Percentiles rank a stretch among this genome's conserved stretches.
These are phyloP conservation scores for Syzygium grande DNA, from an alignment of 345 rosid genomes.

Conservation along the genomic window DNA sequence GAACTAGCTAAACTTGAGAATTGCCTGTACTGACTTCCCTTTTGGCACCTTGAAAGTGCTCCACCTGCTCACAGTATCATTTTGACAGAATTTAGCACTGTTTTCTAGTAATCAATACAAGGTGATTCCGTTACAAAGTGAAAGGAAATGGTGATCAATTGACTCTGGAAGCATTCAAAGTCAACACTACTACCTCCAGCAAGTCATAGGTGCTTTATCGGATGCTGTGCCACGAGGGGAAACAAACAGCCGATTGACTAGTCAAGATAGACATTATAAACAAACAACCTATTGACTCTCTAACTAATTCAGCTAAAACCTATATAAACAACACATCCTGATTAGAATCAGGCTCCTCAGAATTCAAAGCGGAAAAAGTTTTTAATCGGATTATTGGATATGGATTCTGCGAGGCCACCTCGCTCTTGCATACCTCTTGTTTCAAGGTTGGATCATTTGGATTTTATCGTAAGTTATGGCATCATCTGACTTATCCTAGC, in stretches of 20 bases:
- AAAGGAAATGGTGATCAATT: not conserved
- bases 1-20: not conserved
- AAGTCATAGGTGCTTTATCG: not conserved
- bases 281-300: not conserved
- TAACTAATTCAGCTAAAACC: not conserved
- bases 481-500: not conserved
- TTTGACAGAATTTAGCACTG: not conserved
- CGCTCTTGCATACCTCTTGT: slow-evolving; percentile 30
- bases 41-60: not conserved
- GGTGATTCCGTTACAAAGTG: not conserved
- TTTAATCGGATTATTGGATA: not conserved
- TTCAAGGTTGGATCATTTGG: slow-evolving; percentile 72
- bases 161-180: not conserved
- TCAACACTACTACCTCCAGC: not conserved
- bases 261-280: not conserved
- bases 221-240: not conserved
- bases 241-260: not conserved
- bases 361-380: not conserved
- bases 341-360: not conserved
- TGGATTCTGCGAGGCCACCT: slow-evolving; percentile 38
- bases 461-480: slow-evolving; percentile 42
- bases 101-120: not conserved
- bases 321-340: not conserved
- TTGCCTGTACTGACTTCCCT: not conserved
- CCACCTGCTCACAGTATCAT: not conserved